Evolutionary conservation across 78 protist species (phyloP).

Genomic region (Speleostelium caveatum): DNA sequence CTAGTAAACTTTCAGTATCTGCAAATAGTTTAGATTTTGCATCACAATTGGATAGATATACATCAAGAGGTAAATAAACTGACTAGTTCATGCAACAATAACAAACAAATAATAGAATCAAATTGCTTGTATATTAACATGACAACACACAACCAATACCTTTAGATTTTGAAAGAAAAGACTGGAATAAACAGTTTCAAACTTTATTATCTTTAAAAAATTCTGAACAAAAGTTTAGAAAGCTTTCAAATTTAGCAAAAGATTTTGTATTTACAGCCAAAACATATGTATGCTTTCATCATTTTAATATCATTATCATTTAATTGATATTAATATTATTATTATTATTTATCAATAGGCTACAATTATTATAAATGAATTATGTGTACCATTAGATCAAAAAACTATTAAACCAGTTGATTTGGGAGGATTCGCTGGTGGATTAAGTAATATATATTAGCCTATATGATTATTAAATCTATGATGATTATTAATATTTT

Average conservation of each 20-base stretch:
- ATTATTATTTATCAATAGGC: neutral
- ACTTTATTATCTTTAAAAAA: slow-evolving; percentile 15
- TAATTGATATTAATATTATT: neutral
- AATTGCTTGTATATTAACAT: too few species aligned
- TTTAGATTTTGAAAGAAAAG: slow-evolving; percentile 42
- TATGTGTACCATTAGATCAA: slow-evolving; percentile 70
- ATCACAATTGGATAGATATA: slow-evolving; percentile 66
- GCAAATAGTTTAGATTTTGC: slow-evolving; percentile 6
- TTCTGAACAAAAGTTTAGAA: slow-evolving; percentile 68
- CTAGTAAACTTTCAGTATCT: neutral
- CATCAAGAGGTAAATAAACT: too few species aligned
- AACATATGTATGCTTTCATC: slow-evolving; percentile 65
- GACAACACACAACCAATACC: too few species aligned
- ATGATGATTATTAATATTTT: too few species aligned
- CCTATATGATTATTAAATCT: too few species aligned
- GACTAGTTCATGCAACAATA: neutral
- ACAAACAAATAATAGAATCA: neutral
- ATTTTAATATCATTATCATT: neutral
- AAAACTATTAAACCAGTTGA: slow-evolving; percentile 78
- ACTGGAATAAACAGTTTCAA: slow-evolving; percentile 76
- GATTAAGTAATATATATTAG: too few species aligned
- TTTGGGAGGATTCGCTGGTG: slow-evolving; percentile 82
- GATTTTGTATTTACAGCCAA: slow-evolving; percentile 81
- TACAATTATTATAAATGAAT: slow-evolving; percentile 78
- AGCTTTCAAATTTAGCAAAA: slow-evolving; percentile 73